Evolutionary conservation across 768 basidiomycete species (phyloP).

Genomic region (Mrakia blollopis): DNA sequence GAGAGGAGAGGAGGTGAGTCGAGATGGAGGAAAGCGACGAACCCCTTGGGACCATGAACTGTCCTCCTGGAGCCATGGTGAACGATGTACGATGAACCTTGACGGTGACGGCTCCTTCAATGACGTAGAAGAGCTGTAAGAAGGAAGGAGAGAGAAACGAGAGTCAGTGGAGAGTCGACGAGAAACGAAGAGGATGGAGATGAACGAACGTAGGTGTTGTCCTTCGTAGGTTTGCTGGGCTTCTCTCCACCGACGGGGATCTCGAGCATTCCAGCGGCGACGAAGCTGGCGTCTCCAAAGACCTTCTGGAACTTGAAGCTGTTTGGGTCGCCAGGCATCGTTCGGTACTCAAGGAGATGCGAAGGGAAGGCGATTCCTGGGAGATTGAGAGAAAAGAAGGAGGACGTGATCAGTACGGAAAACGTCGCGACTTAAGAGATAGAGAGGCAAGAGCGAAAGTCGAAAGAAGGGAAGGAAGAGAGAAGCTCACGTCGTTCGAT

Average conservation of each 20-base stretch:
- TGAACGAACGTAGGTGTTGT: slow-evolving; percentile 79
- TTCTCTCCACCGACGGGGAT: slow-evolving; percentile 78
- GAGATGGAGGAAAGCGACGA: slow-evolving; percentile 33
- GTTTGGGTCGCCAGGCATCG: slow-evolving; percentile 53
- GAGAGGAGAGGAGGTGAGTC: slow-evolving; percentile 1
- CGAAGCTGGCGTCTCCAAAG: slow-evolving; percentile 82
- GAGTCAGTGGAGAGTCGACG: neutral
- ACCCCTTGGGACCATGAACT: slow-evolving; percentile 90
- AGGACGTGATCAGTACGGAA: too few species aligned
- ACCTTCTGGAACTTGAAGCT: slow-evolving; percentile 85
- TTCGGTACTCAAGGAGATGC: slow-evolving; percentile 59
- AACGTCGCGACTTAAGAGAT: neutral
- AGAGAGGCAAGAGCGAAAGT: neutral
- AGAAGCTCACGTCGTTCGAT: slow-evolving; percentile 64
- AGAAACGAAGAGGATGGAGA: neutral
- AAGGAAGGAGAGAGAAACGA: slow-evolving; percentile 1
- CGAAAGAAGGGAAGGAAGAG: slow-evolving; percentile 31
- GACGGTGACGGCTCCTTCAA: slow-evolving; percentile 83
- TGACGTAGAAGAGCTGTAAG: slow-evolving; percentile 65
- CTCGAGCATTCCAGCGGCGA: slow-evolving; percentile 80
- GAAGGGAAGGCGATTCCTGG: slow-evolving; percentile 75
- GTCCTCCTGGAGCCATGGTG: slow-evolving; percentile 72
- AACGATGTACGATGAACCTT: slow-evolving; percentile 74
- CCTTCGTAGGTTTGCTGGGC: slow-evolving; percentile 79
- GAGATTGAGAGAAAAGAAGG: neutral